Percentiles rank a stretch among this genome's conserved stretches.
Conservation (phyloP, 495 filamentous ascomycete species). For the Penicillium longicatenatum region DNA sequence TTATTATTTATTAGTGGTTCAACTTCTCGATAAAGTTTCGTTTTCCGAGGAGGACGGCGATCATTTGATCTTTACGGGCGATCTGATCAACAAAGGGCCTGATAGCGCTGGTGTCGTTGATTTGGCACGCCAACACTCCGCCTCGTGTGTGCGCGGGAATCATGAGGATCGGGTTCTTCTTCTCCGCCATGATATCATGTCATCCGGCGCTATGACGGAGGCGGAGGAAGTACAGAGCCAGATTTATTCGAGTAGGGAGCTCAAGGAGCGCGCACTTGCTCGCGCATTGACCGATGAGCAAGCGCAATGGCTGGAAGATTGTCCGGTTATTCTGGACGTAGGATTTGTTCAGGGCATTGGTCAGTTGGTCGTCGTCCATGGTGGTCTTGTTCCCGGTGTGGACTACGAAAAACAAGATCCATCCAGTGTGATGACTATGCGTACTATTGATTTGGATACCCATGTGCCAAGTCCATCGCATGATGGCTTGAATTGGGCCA, state of each 20-base stretch:
- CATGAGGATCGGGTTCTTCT: constrained; percentile 84
- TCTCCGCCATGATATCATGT: constrained; percentile 44
- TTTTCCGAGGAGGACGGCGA: constrained; percentile 63
- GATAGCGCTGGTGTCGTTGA: constrained; percentile 79
- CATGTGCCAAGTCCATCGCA: constrained; percentile 59
- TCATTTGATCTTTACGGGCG: constrained; percentile 80
- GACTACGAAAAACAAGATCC: constrained; percentile 74
- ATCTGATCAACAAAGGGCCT: constrained; percentile 87
- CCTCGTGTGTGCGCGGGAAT: constrained; percentile 86
- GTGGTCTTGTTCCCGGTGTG: constrained; percentile 75
- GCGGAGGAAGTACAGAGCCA: constrained; percentile 6
- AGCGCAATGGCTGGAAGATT: constrained; percentile 66
- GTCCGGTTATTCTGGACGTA: constrained; percentile 74
- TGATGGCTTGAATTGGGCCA: constrained; percentile 66
- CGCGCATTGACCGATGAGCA: constrained; percentile 59
- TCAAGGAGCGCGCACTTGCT: constrained; percentile 50
- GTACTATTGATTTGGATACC: constrained; percentile 66
- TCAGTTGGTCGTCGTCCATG: constrained; percentile 77
- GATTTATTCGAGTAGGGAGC: constrained; percentile 26
- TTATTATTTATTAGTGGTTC: constrained; percentile 51
- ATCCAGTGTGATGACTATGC: constrained; percentile 87
- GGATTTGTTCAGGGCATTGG: constrained; percentile 58
- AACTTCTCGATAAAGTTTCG: constrained; percentile 65
- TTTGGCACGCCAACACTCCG: constrained; percentile 65
- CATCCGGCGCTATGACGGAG: constrained; percentile 17